Conservation (phyloP, 768 basidiomycete genomes). For the Imleria badia region DNA sequence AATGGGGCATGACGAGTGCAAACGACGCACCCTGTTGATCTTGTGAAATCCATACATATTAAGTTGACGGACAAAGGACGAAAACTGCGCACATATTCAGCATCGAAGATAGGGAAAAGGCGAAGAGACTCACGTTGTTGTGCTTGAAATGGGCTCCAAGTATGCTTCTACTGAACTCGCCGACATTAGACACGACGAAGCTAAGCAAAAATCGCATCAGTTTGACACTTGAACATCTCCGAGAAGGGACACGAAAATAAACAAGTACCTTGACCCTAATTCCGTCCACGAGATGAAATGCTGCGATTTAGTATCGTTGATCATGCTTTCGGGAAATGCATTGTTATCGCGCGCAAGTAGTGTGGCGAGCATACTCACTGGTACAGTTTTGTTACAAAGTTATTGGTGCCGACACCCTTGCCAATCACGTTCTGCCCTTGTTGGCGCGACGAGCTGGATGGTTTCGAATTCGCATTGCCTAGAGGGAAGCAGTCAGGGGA, state of each 20-base stretch:
- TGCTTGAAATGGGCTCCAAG: constrained; percentile 88
- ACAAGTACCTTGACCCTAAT: constrained; percentile 58
- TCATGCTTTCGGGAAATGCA: constrained; percentile 57
- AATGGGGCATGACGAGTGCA: not conserved
- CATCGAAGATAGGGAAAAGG: constrained; percentile 1
- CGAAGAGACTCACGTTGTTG: constrained; percentile 65
- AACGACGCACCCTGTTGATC: constrained; percentile 70
- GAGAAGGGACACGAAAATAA: not conserved
- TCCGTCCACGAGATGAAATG: constrained; percentile 85
- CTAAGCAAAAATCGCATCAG: constrained; percentile 28
- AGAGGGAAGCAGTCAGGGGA: not conserved
- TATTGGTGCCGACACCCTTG: constrained; percentile 69
- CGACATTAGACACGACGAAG: constrained; percentile 83
- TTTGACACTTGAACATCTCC: not conserved
- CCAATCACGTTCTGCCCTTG: constrained; percentile 55
- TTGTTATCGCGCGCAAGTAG: not conserved
- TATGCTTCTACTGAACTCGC: constrained; percentile 83
- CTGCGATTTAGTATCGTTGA: constrained; percentile 76
- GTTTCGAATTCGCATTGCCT: constrained; percentile 15
- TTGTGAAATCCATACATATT: constrained; percentile 98
- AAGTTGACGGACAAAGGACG: constrained; percentile 90
- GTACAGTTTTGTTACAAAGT: constrained; percentile 88
- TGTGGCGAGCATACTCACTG: constrained; percentile 51
- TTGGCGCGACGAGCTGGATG: constrained; percentile 16
- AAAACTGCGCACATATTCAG: constrained; percentile 56